Conservation (phyloP, 2,329 filamentous ascomycete species). For the Amesomyces nigricolor region DNA sequence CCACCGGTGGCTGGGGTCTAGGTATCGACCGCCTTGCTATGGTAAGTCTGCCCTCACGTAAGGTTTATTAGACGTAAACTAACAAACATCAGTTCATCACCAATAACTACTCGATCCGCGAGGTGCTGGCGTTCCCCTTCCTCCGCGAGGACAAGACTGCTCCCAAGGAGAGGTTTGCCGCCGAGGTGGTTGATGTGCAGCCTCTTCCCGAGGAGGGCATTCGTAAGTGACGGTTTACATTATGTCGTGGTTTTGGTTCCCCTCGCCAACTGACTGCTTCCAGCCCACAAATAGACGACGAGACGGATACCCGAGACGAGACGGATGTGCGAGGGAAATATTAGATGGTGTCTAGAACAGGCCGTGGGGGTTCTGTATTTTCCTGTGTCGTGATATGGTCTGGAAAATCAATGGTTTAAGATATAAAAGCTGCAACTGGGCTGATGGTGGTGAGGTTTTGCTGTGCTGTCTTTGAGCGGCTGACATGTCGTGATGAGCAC, state of each 20-base stretch:
- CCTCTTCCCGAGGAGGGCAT: slow-evolving; percentile 35
- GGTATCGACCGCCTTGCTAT: slow-evolving; percentile 68
- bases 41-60: slow-evolving; percentile 1
- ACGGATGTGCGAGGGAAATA: not conserved
- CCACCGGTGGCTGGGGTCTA: slow-evolving; percentile 94
- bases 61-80: slow-evolving; percentile 18
- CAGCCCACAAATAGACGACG: slow-evolving; percentile 26
- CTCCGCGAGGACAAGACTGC: slow-evolving; percentile 70
- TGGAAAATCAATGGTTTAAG: too few species aligned
- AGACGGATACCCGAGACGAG: slow-evolving; percentile 5
- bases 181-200: slow-evolving; percentile 31
- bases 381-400: too few species aligned
- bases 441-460: too few species aligned
- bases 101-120: slow-evolving; percentile 91
- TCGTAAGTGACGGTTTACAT: slow-evolving; percentile 24
- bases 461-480: too few species aligned
- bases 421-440: too few species aligned
- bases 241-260: not conserved
- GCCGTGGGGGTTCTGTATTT: not conserved
- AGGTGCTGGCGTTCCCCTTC: slow-evolving; percentile 93
- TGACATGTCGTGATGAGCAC: not conserved
- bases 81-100: slow-evolving; percentile 52
- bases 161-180: slow-evolving; percentile 44
- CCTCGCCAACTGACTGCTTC: slow-evolving; percentile 8
- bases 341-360: too few species aligned